Base-by-base conservation (phyloP, 108 stramenopile species). In the Epithemia pelagica region DNA sequence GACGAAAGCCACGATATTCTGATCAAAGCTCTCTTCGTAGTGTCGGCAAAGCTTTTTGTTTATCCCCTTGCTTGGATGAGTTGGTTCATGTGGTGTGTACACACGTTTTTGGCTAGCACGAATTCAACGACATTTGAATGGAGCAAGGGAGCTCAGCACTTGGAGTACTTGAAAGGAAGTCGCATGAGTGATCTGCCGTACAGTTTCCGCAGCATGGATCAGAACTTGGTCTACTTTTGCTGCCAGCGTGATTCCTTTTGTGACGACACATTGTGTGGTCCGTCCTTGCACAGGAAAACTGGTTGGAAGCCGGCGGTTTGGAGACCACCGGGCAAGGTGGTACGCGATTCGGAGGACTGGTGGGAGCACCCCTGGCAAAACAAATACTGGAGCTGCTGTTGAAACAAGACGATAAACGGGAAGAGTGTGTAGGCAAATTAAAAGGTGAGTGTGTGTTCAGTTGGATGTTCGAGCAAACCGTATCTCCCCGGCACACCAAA, bases 341-440 rank as follows among this genome's bases (percentile, higher is more conserved):
- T 75, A 20, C 71, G 89, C 58, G 86, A 92, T 58, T 82, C 86
- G 2, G 91, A 81, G 32, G 89, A 92, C 60, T 90, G 85, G 87
- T 83, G 85, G 78, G 61, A 85, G 15, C 81, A 92, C 60, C 85
- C 87, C 20, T 83, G 87, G 87, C 74, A 85, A 69, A 92, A 92
- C 63, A 92, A 92, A 58, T 92, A 92, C 62, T 92, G 87, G 87
- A 74, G 81, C 22, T 92, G 91, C 54, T 92, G 92, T 60, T 94
- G 21, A 64, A 10, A 46, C 10, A 46, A 46, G n/a, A n/a, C n/a
- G n/a, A n/a, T n/a, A n/a, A n/a, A n/a, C n/a, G n/a, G n/a, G n/a
- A n/a, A n/a, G n/a, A n/a, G n/a, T n/a, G n/a, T n/a, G n/a, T n/a
- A n/a, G n/a, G n/a, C n/a, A n/a, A n/a, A n/a, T n/a, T n/a, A n/a